Conservation (phyloP, 2,329 filamentous ascomycete species). For the Periconia digitata region DNA sequence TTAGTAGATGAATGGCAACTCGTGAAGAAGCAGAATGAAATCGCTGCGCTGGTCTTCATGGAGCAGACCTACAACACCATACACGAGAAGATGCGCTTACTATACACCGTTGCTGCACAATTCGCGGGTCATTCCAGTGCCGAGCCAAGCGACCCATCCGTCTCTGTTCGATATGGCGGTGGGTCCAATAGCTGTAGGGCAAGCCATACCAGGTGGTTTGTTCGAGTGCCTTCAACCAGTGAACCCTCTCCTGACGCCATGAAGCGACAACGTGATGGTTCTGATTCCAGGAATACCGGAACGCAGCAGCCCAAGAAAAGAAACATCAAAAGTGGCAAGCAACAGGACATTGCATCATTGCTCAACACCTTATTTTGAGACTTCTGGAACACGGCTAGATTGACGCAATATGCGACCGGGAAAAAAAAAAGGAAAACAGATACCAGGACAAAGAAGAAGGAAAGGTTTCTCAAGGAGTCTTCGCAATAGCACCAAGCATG, state of each 20-base stretch:
- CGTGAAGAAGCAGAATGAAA: too few relatives aligned
- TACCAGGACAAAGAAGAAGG: too few relatives aligned
- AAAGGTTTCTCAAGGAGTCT: too few relatives aligned
- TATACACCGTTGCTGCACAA: constrained; percentile 12
- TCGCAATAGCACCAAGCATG: too few relatives aligned
- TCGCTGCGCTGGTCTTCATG: too few relatives aligned
- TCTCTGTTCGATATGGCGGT: constrained; percentile 7
- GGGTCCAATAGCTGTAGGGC: background rate
- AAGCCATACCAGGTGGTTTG: constrained; percentile 4
- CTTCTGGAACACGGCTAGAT: too few relatives aligned
- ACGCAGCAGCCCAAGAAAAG: constrained; percentile 18
- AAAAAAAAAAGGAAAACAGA: too few relatives aligned
- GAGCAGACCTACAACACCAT: constrained; percentile 7
- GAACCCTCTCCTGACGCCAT: background rate
- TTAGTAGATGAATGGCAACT: too few relatives aligned
- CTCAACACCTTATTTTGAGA: constrained; percentile 15
- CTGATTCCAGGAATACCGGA: background rate
- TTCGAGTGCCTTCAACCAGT: background rate
- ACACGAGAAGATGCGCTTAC: constrained; percentile 13
- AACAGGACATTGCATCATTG: constrained; percentile 23
- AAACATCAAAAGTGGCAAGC: constrained; percentile 21
- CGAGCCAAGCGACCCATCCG: background rate
- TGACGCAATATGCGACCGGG: too few relatives aligned
- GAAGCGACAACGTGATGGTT: background rate
- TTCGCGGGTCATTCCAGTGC: too few relatives aligned